Conservation (phyloP, 2,329 filamentous ascomycete genomes). For the Botryotinia globosa region DNA sequence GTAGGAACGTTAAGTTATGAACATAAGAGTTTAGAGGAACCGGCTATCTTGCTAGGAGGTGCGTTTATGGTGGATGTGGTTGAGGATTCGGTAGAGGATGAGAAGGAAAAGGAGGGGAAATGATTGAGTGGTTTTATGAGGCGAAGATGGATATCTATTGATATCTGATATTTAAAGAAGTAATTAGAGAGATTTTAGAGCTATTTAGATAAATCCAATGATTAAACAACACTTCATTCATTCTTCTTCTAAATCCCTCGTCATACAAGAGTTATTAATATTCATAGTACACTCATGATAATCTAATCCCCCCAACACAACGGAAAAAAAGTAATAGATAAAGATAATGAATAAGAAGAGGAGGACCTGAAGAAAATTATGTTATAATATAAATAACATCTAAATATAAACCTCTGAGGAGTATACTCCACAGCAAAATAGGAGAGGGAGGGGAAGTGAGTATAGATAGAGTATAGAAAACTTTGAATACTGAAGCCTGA, state of each 20-base stretch:
- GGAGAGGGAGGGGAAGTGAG: too few species aligned
- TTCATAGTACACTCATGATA: neutral
- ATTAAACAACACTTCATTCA: neutral
- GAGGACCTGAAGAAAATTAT: too few species aligned
- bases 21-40: conserved; percentile 73
- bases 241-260: neutral
- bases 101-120: conserved; percentile 16
- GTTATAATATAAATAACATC: too few species aligned
- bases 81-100: conserved; percentile 25
- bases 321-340: neutral
- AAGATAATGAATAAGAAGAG: neutral
- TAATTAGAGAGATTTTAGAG: neutral
- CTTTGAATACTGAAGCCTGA: too few species aligned
- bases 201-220: neutral
- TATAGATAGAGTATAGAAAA: too few species aligned
- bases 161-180: neutral
- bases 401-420: too few species aligned
- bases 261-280: neutral
- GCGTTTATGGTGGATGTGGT: conserved; percentile 43
- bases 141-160: neutral
- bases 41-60: conserved; percentile 74
- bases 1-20: conserved; percentile 82
- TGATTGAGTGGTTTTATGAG: neutral
- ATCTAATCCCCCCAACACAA: neutral
- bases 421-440: too few species aligned